Conservation (phyloP, 75 land plant genomes). For the Chamaecyparis obtusa region DNA sequence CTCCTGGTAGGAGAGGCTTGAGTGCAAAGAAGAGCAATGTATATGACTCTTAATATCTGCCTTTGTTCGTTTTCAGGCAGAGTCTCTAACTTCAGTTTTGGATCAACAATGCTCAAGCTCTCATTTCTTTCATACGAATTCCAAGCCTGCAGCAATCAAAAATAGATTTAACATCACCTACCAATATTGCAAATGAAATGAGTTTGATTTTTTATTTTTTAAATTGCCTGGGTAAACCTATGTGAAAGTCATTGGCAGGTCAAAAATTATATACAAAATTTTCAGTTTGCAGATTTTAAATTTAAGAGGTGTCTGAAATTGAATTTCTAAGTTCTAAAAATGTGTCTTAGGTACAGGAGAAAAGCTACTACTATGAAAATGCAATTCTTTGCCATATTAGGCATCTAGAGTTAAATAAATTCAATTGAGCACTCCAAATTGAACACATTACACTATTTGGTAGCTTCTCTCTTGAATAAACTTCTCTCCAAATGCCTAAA, state of each 20-base stretch:
- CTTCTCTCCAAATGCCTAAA: no score
- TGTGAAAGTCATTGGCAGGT: background rate
- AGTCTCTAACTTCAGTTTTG: background rate
- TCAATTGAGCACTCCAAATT: no score
- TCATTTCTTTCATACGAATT: conserved; percentile 19
- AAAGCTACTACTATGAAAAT: no score
- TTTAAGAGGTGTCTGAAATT: background rate
- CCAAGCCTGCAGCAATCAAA: conserved; percentile 28
- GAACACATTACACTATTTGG: no score
- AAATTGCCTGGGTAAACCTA: no score
- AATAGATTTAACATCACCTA: background rate
- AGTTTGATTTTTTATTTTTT: no score
- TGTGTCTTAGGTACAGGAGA: no score
- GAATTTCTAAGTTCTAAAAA: no score
- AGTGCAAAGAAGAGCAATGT: conserved; percentile 10
- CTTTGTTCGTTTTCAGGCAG: background rate
- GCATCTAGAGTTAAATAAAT: no score
- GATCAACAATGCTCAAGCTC: conserved; percentile 24
- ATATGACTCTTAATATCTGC: conserved; percentile 4
- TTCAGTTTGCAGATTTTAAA: background rate
- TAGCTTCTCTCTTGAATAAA: no score
- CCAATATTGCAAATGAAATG: no score
- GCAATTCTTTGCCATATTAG: no score
- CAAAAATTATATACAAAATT: background rate
- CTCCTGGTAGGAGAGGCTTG: background rate